Evolutionary conservation across 345 rosid species (phyloP).

Genomic region (Bretschneidera sinensis): DNA sequence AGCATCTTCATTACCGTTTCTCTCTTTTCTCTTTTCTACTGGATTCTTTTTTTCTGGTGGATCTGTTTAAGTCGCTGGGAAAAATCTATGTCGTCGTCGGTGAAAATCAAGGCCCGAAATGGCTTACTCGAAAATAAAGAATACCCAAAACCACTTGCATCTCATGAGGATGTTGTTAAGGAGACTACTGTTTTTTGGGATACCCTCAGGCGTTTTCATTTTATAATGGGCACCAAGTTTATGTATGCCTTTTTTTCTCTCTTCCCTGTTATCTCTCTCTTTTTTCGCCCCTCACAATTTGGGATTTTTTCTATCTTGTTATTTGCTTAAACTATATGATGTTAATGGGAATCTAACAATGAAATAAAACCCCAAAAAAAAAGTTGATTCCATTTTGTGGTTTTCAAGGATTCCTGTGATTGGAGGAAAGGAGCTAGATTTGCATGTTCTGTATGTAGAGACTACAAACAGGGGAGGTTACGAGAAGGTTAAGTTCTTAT

Average conservation of each 20-base stretch:
- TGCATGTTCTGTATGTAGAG: slow-evolving; percentile 84
- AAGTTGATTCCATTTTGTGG: slow-evolving; percentile 2
- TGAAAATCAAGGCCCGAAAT: slow-evolving; percentile 19
- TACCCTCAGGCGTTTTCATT: slow-evolving; percentile 85
- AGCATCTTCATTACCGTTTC: slow-evolving; percentile 21
- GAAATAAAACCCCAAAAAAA: too few species aligned
- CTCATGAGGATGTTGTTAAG: slow-evolving; percentile 49
- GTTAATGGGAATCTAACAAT: neutral
- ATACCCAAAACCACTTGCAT: slow-evolving; percentile 63
- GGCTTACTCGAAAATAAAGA: slow-evolving; percentile 25
- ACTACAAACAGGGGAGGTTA: slow-evolving; percentile 84
- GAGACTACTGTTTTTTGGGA: slow-evolving; percentile 68
- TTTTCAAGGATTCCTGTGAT: slow-evolving; percentile 88
- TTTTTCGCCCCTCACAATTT: neutral
- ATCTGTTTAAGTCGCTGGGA: slow-evolving; percentile 1
- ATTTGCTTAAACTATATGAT: neutral
- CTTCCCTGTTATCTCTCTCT: neutral
- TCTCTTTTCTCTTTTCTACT: slow-evolving; percentile 4
- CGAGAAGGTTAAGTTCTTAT: slow-evolving; percentile 55
- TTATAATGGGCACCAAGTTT: slow-evolving; percentile 69
- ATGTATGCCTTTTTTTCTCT: slow-evolving; percentile 39
- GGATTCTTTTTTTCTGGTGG: slow-evolving; percentile 15
- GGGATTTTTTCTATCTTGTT: neutral
- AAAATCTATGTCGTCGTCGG: slow-evolving; percentile 40
- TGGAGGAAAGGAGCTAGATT: slow-evolving; percentile 91